phyloP scores from a whole-genome alignment of 2,329 filamentous ascomycete genomes.

The Myriosclerotinia duriaeana region DNA sequence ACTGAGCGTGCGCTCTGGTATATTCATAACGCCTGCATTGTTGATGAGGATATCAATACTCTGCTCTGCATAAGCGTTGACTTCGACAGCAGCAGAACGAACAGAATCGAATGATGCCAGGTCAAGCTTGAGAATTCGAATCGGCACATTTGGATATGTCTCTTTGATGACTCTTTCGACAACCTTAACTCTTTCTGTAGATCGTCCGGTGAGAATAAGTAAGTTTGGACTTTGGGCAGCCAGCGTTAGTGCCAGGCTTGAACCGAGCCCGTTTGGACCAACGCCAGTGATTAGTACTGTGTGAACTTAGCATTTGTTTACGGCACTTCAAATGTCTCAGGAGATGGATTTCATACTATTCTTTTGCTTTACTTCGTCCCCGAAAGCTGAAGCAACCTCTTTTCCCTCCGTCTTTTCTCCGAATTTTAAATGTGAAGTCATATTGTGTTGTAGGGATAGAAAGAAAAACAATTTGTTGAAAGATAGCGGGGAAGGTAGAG shows the following conservation, averaged over 20 bases:
- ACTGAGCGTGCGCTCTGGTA: slow-evolving; percentile 20
- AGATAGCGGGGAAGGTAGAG: not conserved
- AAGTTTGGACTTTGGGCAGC: slow-evolving; percentile 19
- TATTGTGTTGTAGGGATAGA: not conserved
- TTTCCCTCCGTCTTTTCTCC: not conserved
- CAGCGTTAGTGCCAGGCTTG: not conserved
- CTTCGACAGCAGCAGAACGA: slow-evolving; percentile 42
- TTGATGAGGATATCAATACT: slow-evolving; percentile 29
- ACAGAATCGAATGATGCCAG: slow-evolving; percentile 39
- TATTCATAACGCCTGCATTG: slow-evolving; percentile 14
- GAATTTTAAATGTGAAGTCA: slow-evolving; percentile 10
- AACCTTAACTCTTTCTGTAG: slow-evolving; percentile 11
- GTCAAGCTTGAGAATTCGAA: slow-evolving; percentile 33
- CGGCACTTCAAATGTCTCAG: no score
- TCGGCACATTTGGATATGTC: slow-evolving; percentile 14
- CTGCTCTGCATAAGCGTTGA: slow-evolving; percentile 40
- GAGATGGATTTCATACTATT: not conserved
- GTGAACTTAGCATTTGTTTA: not conserved
- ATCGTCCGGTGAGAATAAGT: slow-evolving; percentile 18
- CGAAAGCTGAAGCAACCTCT: not conserved
- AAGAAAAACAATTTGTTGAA: not conserved
- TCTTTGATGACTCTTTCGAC: slow-evolving; percentile 20
- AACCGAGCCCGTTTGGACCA: not conserved
- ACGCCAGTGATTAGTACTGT: not conserved
- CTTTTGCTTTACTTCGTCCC: not conserved